Evolutionary conservation across 208 protist species (phyloP).

Genomic region (Porcisia deanei): DNA sequence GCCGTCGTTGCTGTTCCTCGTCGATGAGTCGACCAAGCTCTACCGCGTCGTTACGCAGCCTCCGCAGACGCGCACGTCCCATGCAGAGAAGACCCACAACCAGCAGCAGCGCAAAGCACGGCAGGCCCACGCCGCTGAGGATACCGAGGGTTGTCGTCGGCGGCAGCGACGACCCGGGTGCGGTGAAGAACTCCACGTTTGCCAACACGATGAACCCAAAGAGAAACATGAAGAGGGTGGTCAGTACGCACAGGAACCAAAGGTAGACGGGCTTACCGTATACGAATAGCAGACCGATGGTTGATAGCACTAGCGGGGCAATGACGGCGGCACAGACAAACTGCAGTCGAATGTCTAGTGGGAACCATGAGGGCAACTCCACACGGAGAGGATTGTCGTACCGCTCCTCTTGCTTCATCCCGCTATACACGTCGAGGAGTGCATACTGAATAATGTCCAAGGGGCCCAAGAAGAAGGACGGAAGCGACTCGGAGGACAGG

Average conservation of each 20-base stretch:
- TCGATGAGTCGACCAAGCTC: conserved; percentile 18
- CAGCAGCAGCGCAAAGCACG: conserved; percentile 29
- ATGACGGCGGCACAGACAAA: conserved; percentile 51
- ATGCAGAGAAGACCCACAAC: conserved; percentile 26
- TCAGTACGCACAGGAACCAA: conserved; percentile 40
- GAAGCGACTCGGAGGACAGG: conserved; percentile 44
- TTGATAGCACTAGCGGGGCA: conserved; percentile 43
- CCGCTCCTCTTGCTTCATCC: conserved; percentile 27
- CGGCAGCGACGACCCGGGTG: conserved; percentile 16
- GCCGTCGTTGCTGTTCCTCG: conserved; percentile 22
- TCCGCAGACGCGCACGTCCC: conserved; percentile 12
- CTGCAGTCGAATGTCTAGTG: conserved; percentile 60
- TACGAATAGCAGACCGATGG: conserved; percentile 52
- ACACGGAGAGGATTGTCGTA: conserved; percentile 45
- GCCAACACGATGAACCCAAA: conserved; percentile 56
- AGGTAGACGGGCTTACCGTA: conserved; percentile 45
- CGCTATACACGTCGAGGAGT: conserved; percentile 29
- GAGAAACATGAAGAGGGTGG: conserved; percentile 48
- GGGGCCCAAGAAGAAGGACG: conserved; percentile 45
- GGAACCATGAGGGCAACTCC: conserved; percentile 55
- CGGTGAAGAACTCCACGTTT: conserved; percentile 15
- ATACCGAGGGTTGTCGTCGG: conserved; percentile 14
- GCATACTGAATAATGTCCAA: conserved; percentile 36
- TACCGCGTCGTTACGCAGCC: conserved; percentile 24
- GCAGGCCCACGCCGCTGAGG: conserved; percentile 34